Evolutionary conservation across 495 filamentous ascomycete species (phyloP), one percentile per base, ranked within the genome.

Genomic region (Aspergillus funiculosus): DNA sequence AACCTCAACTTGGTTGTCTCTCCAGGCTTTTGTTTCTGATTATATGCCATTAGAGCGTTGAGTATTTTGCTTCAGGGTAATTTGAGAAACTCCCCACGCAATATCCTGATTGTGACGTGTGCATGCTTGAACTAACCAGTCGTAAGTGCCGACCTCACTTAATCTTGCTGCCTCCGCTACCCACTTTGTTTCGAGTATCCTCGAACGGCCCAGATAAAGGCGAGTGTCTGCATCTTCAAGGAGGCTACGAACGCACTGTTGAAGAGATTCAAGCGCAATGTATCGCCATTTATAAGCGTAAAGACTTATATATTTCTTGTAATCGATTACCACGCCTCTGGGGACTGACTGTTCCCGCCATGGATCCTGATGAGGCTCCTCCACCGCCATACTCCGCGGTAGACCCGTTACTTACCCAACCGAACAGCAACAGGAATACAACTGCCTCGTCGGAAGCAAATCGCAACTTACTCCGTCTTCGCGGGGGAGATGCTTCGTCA

Each of bases 371-470:
- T 26, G 69, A 73, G 52, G 65, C 57, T 42, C 66, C 69, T 51
- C 68, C 69, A 45, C 68, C 67, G 41, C 69, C 69, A 24, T 73
- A 73, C 57, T 67, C 69, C 48, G 59, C 67, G 25, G 61, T 69
- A 35, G 69, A 73, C 48, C 69, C 69, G 26, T 53, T 71, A 29
- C 27, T 58, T 26, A 29, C 54, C 15, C 57, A 55, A 26, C 35
- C 54, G n/a, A 57, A 47, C 46, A 60, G 39, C 40, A 51, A 50
- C 36, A 59, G 51, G 14, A 57, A 50, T 40, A 38, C 47, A 35
- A 28, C 61, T 15, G 48, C 32, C 2, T 14, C 39, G 5, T 35
- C 50, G n/a, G 48, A 47, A 30, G 50, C 43, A 20, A 46, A 46
- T 29, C 51, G 44, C 7, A 40, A 22, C 24, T 13, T 39, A 4